Percentiles rank a stretch among this genome's conserved stretches.
Evolutionary conservation across 2,329 filamentous ascomycete genomes (phyloP).

Genomic region (Tolypocladium cylindrosporum): DNA sequence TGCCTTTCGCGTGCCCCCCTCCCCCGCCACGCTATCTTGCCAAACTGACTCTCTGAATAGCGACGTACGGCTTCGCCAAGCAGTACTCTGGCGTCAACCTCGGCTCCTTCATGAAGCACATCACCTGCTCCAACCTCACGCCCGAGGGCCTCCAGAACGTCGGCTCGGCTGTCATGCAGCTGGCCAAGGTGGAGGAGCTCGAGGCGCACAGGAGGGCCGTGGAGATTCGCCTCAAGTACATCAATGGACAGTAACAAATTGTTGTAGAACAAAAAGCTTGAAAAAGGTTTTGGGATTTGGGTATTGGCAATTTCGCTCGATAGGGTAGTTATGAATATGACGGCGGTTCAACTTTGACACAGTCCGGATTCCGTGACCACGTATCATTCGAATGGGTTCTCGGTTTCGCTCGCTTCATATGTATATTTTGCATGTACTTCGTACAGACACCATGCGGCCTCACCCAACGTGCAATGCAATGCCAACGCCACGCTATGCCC

Average conservation of each 20-base stretch:
- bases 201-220: conserved; percentile 89
- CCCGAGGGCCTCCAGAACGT: conserved; percentile 78
- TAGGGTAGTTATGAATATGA: neutral
- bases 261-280: conserved; percentile 1
- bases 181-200: conserved; percentile 87
- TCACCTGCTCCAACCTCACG: conserved; percentile 87
- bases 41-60: conserved; percentile 31
- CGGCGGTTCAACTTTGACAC: neutral
- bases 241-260: conserved; percentile 22
- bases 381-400: neutral
- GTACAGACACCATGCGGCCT: neutral
- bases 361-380: neutral
- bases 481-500: conserved; percentile 25
- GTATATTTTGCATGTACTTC: neutral
- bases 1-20: neutral
- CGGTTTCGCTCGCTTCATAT: neutral
- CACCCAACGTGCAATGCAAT: conserved; percentile 3
- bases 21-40: no score
- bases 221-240: conserved; percentile 61
- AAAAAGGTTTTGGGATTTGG: neutral
- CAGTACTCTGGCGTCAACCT: conserved; percentile 98
- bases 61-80: conserved; percentile 95
- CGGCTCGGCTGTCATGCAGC: conserved; percentile 82
- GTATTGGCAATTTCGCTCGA: neutral
- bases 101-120: conserved; percentile 93